Percentiles rank a stretch among this genome's conserved stretches.
These are phyloP conservation scores for Hippophae gyantsensis DNA, from an alignment of 306 rosid genomes.

Conservation along the genomic window DNA sequence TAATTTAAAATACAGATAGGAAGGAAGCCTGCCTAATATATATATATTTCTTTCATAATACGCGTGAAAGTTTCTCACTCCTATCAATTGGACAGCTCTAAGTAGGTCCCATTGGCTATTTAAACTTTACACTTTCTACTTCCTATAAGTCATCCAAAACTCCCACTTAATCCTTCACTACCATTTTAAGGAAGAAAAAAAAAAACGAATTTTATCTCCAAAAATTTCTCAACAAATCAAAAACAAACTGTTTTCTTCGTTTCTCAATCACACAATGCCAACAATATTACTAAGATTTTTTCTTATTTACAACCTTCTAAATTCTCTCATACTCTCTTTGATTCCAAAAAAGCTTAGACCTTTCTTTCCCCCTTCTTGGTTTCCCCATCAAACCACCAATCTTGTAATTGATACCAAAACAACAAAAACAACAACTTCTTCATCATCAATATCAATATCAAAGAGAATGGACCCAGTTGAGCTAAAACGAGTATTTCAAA, in stretches of 20 bases:
- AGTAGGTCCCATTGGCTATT: background rate
- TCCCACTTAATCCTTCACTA: background rate
- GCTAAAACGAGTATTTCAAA: conserved; percentile 57
- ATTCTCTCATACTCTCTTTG: conserved; percentile 31
- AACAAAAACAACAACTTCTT: background rate
- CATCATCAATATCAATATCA: background rate
- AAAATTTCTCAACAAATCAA: conserved; percentile 19
- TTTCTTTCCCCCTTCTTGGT: conserved; percentile 33
- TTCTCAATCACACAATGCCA: conserved; percentile 29
- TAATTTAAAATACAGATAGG: background rate
- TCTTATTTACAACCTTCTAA: conserved; percentile 43
- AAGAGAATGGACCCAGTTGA: conserved; percentile 46
- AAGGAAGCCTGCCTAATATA: background rate
- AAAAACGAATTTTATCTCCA: conserved; percentile 15
- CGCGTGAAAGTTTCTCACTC: conserved; percentile 19
- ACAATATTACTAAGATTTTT: conserved; percentile 36
- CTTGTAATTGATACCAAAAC: background rate
- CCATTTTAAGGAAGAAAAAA: conserved; percentile 5
- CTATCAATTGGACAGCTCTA: conserved; percentile 10
- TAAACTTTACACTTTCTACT: background rate
- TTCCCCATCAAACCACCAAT: conserved; percentile 11
- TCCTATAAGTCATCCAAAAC: background rate
- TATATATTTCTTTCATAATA: background rate
- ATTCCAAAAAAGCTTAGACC: conserved; percentile 27
- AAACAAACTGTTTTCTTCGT: background rate